These are phyloP conservation scores for Hymenochaete sp. DNA, from an alignment of 1,284 basidiomycete genomes.

Conservation along the genomic window DNA sequence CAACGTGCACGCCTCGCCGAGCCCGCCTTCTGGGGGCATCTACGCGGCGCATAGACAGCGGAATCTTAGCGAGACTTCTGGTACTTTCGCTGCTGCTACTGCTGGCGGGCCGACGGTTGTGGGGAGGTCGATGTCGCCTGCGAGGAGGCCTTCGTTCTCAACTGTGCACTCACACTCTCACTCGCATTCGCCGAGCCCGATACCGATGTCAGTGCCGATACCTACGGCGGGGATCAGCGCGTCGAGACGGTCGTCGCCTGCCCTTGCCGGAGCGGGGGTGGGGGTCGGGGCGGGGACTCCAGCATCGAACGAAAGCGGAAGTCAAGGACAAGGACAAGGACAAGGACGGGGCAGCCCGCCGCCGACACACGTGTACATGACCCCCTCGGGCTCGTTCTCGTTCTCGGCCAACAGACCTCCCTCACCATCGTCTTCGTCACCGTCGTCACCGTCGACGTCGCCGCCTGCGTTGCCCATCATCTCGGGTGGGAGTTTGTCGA, in stretches of 20 bases:
- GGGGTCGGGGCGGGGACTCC: too few relatives aligned
- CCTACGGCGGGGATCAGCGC: conserved; percentile 1
- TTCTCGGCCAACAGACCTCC: background rate
- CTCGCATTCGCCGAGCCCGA: conserved; percentile 1
- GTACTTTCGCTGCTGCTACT: background rate
- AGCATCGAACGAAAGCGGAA: too few relatives aligned
- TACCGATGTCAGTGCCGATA: conserved; percentile 7
- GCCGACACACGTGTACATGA: background rate
- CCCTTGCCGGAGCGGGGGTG: too few relatives aligned
- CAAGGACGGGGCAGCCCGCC: too few relatives aligned
- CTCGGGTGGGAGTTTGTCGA: conserved; percentile 7
- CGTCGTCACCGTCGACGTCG: background rate
- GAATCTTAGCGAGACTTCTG: background rate
- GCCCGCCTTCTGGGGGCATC: background rate
- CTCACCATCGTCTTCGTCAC: background rate
- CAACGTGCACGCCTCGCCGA: background rate
- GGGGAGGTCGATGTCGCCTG: background rate
- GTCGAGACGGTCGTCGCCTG: conserved; percentile 4
- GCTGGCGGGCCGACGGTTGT: conserved; percentile 12
- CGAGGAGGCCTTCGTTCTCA: background rate
- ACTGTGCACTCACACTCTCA: background rate
- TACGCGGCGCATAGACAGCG: background rate
- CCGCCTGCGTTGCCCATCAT: background rate
- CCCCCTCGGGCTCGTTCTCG: background rate
- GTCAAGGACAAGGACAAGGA: too few relatives aligned